Evolutionary conservation across 495 filamentous ascomycete genomes (phyloP), one percentile per base, ranked within the genome.

Genomic region (Penicillium arizonense): DNA sequence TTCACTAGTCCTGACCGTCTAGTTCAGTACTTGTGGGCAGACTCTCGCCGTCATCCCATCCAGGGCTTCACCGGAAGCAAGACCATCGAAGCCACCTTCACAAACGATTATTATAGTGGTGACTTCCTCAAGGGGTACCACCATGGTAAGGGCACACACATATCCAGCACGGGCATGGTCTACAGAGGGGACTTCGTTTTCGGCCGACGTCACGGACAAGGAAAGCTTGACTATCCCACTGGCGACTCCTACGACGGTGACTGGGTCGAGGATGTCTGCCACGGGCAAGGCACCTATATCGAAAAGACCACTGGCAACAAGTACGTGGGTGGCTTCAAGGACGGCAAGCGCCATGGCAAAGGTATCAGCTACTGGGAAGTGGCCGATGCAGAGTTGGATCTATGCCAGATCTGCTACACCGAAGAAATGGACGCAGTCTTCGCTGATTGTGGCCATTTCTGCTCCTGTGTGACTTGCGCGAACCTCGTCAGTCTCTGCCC

Each of bases 351-450:
- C 24, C 77, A 82, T 52, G 85, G 85, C 28, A 79, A 82, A 55
- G 83, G 83, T n/a, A 77, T 80, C 44, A 85, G 80, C 66, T 75
- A 78, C 56, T 86, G 80, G 72, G 76, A 83, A 52, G 77, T 82
- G 11, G 83, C 81, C 14, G 82, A 86, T 44, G 84, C 85, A 56
- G 82, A 85, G 62, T 72, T 78, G 68, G 70, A 80, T 53, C 62
- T 83, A 12, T 87, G 85, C 64, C 76, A 81, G 54, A 85, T 88
- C 45, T 88, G 85, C 67, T 87, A 80, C 56, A 82, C 83, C 34
- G 78, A 79, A 43, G 80, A 80, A 55, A 79, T 82, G 50, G 81
- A 86, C 57, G 77, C 82, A 3, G 68, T 82, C 37, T 85, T 88
- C 63, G 82, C 79, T 47, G 82, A 85, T 57, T 88, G 85, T 55